Conservation (phyloP, 768 basidiomycete genomes). For the Collybia sp. region DNA sequence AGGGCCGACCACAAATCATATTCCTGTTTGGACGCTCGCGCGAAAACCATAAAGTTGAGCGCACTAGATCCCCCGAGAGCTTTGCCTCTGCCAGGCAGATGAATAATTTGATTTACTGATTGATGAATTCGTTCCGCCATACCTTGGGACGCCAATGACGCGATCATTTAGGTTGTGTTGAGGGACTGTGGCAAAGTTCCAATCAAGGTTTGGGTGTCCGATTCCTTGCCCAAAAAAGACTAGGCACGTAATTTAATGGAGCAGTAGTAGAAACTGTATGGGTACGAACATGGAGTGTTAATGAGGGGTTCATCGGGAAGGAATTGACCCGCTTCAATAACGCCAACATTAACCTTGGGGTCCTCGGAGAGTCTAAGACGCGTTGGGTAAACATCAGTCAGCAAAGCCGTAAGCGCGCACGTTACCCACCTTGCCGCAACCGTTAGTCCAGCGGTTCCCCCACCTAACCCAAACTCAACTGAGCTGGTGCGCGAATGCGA, state of each 20-base stretch:
- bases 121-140: background rate
- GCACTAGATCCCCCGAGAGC: background rate
- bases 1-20: background rate
- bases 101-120: background rate
- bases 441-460: background rate
- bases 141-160: background rate
- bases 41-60: background rate
- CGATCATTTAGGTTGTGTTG: background rate
- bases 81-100: background rate
- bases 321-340: background rate
- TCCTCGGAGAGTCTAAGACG: background rate
- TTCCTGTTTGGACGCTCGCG: background rate
- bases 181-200: background rate
- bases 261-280: background rate
- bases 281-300: background rate
- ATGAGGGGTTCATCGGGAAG: background rate
- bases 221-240: background rate
- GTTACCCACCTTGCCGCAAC: background rate
- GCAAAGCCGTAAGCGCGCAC: no score
- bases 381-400: no score
- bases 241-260: no score
- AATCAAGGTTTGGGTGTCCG: background rate
- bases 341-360: background rate
- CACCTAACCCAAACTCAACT: background rate
- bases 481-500: no score